These are phyloP conservation scores for Aspergillus bertholletiae DNA, from an alignment of 495 filamentous ascomycete genomes.

Conservation along the genomic window DNA sequence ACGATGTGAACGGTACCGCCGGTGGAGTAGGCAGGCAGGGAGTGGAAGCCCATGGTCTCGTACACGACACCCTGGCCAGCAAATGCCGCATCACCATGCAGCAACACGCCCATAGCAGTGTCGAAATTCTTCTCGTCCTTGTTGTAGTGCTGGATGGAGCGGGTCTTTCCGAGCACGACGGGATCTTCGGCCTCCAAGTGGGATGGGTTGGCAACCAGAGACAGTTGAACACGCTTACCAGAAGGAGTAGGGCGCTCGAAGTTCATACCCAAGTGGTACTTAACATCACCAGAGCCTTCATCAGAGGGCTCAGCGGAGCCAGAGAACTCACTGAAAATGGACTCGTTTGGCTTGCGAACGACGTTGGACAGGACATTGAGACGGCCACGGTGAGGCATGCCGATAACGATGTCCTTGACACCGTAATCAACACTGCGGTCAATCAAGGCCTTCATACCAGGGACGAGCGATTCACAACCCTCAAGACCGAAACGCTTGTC, in stretches of 20 bases:
- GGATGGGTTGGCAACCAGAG: conserved; percentile 95
- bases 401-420: conserved; percentile 97
- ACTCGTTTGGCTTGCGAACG: conserved; percentile 97
- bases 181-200: conserved; percentile 98
- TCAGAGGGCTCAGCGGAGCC: conserved; percentile 85
- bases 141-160: conserved; percentile 99
- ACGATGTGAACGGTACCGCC: conserved; percentile 96
- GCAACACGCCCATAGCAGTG: conserved; percentile 89
- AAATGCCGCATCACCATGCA: conserved; percentile 97
- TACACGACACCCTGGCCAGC: conserved; percentile 96
- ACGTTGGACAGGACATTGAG: conserved; percentile 98
- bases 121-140: conserved; percentile 83
- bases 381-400: conserved; percentile 98
- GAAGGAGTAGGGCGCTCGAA: conserved; percentile 98
- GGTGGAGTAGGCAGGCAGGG: conserved; percentile 91
- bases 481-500: conserved; percentile 99
- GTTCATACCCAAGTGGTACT: conserved; percentile 99
- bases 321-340: conserved; percentile 97
- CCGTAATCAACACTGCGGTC: conserved; percentile 97
- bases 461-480: conserved; percentile 92
- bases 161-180: conserved; percentile 94
- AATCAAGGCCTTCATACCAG: conserved; percentile 98
- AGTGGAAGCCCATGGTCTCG: conserved; percentile 96
- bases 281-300: conserved; percentile 97
- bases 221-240: conserved; percentile 96